These are phyloP conservation scores for Tremella yokohamensis DNA, from an alignment of 768 basidiomycete genomes.

Conservation along the genomic window DNA sequence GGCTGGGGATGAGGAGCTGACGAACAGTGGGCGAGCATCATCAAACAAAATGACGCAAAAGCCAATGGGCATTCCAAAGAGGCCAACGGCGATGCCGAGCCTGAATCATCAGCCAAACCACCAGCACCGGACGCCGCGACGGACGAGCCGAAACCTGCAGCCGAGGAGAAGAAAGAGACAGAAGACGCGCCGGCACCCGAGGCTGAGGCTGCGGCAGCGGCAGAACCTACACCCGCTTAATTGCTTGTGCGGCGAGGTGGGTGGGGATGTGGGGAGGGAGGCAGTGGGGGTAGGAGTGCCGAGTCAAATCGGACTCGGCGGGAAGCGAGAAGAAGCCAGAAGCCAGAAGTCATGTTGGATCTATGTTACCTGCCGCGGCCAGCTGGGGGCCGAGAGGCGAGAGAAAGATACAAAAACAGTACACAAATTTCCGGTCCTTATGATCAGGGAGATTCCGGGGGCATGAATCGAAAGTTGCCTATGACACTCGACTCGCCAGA, in stretches of 20 bases:
- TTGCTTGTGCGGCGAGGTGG: no score
- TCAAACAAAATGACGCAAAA: constrained; percentile 17
- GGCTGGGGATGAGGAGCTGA: neutral
- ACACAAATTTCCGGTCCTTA: no score
- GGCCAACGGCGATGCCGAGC: constrained; percentile 7
- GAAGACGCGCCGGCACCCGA: neutral
- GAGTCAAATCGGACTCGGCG: no score
- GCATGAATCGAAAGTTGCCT: no score
- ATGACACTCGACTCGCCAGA: no score
- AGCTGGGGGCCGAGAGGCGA: no score
- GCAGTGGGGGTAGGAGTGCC: no score
- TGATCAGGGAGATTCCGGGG: no score
- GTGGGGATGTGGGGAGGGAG: no score
- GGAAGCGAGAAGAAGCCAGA: neutral
- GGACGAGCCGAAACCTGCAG: constrained; percentile 1
- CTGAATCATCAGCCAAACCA: neutral
- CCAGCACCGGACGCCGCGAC: neutral
- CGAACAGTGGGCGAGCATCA: constrained; percentile 34
- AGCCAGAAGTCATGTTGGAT: neutral
- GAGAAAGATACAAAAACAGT: no score
- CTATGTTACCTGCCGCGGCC: no score
- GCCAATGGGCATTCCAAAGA: constrained; percentile 2
- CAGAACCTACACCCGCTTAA: neutral
- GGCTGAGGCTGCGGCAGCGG: neutral
- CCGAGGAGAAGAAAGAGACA: constrained; percentile 5